Base-by-base conservation (phyloP, 192 early-diverging fungal species). In the Spizellomyces sp. region DNA sequence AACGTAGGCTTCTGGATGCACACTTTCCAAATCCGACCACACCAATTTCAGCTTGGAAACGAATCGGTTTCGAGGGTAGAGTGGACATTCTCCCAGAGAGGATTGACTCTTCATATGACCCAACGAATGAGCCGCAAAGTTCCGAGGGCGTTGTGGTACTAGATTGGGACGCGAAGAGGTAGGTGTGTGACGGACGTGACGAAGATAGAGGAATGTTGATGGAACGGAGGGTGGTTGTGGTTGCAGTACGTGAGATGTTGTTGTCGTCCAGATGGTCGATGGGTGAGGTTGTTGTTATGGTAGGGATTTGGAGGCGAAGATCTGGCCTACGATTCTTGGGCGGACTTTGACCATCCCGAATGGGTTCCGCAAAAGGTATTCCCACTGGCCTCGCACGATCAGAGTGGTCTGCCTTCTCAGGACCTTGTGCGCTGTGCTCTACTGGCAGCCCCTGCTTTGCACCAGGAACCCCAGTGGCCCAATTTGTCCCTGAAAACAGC, bases 11-110 rank as follows among this genome's bases (percentile, higher is more conserved):
- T 36, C 27, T 36, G 74, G 21, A 86, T 80, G 58, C 84, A 57
- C 85, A 86, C 56, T 88, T 89, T n/a, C 89, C 89, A 45, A 79
- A 70, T 0, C 84, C 91, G 36, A 92, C 71, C 8, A 85, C 89
- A 1, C 91, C 90, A 50, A 94, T 87, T 47, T 92, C 89, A 9
- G 87, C 83, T 27, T 83, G 70, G 65, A 93, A 93, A 10, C 78
- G 76, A 48, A 94, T 79, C 10, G 93, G 93, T 43, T 87, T 85
- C 4, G 88, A 90, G 4, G 93, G 93, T 15, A 87, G 69, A 0
- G 90, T 86, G 2, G 90, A 91, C 90, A 94, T 91, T 48, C 92
- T 76, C 42, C 92, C 90, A 46, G 76, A 87, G 0, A 94, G 79
- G 21, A 94, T 86, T 0, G 90, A 91, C 74, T 94, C 92, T 69